Percentiles rank a stretch among this genome's conserved stretches.
phyloP scores from a whole-genome alignment of 2,329 filamentous ascomycete species.

The Fusarium brevicatenulatum region DNA sequence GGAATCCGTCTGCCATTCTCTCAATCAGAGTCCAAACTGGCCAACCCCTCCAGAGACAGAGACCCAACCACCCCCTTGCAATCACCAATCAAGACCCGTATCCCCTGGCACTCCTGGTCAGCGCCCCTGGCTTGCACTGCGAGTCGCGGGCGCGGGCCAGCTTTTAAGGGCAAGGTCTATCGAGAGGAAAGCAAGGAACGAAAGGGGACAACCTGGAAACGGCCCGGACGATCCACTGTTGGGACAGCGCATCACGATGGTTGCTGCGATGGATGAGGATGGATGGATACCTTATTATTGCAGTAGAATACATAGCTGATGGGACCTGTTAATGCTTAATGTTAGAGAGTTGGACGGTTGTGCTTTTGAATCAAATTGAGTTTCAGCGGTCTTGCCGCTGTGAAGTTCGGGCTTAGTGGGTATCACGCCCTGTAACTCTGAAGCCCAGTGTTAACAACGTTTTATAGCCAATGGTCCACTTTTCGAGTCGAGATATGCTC shows the following conservation, averaged over 20 bases:
- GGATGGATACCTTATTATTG: neutral
- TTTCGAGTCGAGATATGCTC: neutral
- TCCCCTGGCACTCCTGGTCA: conserved; percentile 26
- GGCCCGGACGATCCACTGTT: conserved; percentile 30
- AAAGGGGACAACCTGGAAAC: conserved; percentile 33
- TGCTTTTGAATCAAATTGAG: conserved; percentile 14
- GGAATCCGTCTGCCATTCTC: conserved; percentile 24
- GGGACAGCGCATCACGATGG: conserved; percentile 26
- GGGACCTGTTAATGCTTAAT: conserved; percentile 9
- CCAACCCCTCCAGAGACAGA: conserved; percentile 30
- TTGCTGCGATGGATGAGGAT: neutral
- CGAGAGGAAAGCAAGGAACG: conserved; percentile 34
- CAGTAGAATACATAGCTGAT: neutral
- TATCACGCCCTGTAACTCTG: conserved; percentile 7
- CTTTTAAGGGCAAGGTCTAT: conserved; percentile 25
- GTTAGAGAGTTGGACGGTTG: conserved; percentile 4
- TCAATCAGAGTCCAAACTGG: conserved; percentile 20
- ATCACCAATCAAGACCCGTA: conserved; percentile 18
- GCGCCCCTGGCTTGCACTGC: conserved; percentile 29
- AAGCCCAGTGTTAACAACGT: neutral
- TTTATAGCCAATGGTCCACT: neutral
- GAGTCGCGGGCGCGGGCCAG: conserved; percentile 32
- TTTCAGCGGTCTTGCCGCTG: conserved; percentile 22
- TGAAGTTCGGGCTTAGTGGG: conserved; percentile 12
- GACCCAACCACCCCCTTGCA: conserved; percentile 12